Evolutionary conservation across 108 stramenopile genomes (phyloP), one percentile per base, ranked within the genome.

Genomic region (Chaetoceros tenuissimus): DNA sequence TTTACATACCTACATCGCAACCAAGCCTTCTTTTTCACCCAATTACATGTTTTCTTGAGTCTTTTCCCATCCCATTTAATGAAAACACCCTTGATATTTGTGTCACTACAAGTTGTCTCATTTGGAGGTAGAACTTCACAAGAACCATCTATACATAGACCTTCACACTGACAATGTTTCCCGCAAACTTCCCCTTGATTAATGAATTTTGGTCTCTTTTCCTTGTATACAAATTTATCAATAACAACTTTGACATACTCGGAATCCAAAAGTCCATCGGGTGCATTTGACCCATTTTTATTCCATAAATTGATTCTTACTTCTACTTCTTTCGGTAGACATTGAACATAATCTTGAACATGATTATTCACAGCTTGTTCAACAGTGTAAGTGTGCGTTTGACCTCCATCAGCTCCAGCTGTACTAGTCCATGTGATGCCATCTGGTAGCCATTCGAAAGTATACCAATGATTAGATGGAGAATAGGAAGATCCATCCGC

Each of bases 391-490:
- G 51, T 25, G 16, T 26, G 51, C 22, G 20, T 55, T 24, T 55
- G 28, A 2, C 62, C 62, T 3, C 54, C 53, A 45, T 44, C 21
- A n/a, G n/a, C n/a, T n/a, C n/a, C n/a, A n/a, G n/a, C n/a, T n/a
- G n/a, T n/a, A n/a, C n/a, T n/a, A n/a, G n/a, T n/a, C 62, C 54
- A 55, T 25, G 48, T 19, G 1, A 55, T 44, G 24, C 24, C 17
- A 26, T n/a, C 29, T 3, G 54, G 62, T 28, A 55, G 17, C 53
- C 54, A 54, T n/a, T 30, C 46, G 27, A 63, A 55, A 2, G 46
- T 28, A 7, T 48, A 63, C 22, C 17, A 24, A 23, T 55, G 31
- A 44, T 20, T 3, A n/a, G n/a, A n/a, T n/a, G n/a, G n/a, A 2
- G 24, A 53, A 24, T 55, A 54, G 20, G 40, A 23, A n/a, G 1